Base-by-base conservation (phyloP, 352 stramenopile genomes). In the Ochromonadaceae sp. region DNA sequence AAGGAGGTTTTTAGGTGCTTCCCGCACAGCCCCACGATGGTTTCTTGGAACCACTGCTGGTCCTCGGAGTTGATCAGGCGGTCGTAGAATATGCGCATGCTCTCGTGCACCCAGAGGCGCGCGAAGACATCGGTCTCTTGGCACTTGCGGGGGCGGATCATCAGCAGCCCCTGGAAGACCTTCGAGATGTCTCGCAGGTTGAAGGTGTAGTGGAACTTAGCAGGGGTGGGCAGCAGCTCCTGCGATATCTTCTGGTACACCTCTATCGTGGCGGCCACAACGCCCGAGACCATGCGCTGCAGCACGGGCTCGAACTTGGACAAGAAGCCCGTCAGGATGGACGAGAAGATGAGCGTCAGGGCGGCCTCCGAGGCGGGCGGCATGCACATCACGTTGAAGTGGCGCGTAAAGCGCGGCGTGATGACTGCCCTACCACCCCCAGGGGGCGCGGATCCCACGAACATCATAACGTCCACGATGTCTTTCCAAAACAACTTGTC, bases 401-500 rank as follows among this genome's bases (percentile, higher is more conserved):
- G 89, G 1, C 89, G 85, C 25, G 88, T 82, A 63, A 96, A 95
- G 0, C 89, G 83, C 28, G 84, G 87, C 0, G 89, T 96, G 32
- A 85, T 74, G 32, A 71, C 81, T 83, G 67, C 91, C 73, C 36
- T 77, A 76, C 20, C 87, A 69, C 26, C 89, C 12, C 85, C 85
- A 0, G 89, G 88, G 0, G 89, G 88, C 1, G 89, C 88, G 10
- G 88, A 88, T 1, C 83, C 80, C 0, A 84, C 82, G 0, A 95
- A 73, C 20, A 96, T 66, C 75, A 92, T 86, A 1, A 85, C 95
- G 63, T 95, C 84, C 12, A 78, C 78, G 15, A 96, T 91, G 39
- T 96, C 84, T 67, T 96, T 96, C 84, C 87, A 96, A 61, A 96
- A 96, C 0, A 96, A 76, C 67, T 96, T 96, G 62, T 95, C 85